Conservation (phyloP, 2,329 filamentous ascomycete species). For the Phaeosphaeria sp. region DNA sequence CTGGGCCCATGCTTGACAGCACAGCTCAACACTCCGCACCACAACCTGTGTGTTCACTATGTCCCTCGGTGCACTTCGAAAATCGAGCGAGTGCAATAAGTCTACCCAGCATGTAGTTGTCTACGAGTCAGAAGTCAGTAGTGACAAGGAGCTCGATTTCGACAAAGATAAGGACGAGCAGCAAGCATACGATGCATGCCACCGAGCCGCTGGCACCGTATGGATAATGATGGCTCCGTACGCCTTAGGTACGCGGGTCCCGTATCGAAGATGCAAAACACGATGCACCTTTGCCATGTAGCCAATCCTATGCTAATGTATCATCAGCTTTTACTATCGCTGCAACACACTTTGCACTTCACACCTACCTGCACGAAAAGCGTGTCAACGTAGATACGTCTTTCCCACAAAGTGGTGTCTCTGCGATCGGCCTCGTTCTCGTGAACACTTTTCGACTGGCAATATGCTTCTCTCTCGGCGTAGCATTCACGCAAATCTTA, state of each 20-base stretch:
- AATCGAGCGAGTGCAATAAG: neutral
- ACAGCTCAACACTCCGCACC: neutral
- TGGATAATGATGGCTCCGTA: neutral
- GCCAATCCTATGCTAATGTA: neutral
- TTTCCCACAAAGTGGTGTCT: conserved; percentile 5
- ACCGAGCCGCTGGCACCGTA: neutral
- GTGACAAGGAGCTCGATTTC: neutral
- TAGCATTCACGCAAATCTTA: conserved; percentile 8
- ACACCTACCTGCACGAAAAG: conserved; percentile 7
- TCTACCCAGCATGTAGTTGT: neutral
- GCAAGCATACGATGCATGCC: neutral
- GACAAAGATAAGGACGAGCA: neutral
- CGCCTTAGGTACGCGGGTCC: neutral
- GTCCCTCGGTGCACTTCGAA: neutral
- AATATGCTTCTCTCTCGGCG: conserved; percentile 3
- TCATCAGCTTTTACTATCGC: neutral
- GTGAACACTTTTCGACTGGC: conserved; percentile 4
- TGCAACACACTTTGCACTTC: conserved; percentile 2
- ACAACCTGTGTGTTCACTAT: neutral
- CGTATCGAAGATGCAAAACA: neutral
- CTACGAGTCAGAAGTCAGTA: neutral
- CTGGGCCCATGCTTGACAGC: neutral
- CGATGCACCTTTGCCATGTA: neutral
- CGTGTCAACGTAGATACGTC: conserved; percentile 3
- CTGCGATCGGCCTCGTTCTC: conserved; percentile 3